phyloP scores from a whole-genome alignment of 441 rosid species.

The Lepidium campestre region DNA sequence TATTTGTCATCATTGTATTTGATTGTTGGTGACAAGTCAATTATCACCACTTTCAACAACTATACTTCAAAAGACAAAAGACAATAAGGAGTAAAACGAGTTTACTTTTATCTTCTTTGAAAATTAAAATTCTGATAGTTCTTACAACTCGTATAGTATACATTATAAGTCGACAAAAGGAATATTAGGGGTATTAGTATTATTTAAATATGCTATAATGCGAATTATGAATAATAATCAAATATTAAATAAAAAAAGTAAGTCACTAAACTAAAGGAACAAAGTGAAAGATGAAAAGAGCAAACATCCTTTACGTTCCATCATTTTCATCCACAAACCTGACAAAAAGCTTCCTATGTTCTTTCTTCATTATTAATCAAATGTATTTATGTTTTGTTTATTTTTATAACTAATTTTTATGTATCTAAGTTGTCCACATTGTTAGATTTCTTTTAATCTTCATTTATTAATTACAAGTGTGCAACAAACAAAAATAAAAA shows the following conservation, averaged over 20 bases:
- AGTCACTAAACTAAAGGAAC: neutral
- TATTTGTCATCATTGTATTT: neutral
- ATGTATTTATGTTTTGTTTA: too few relatives aligned
- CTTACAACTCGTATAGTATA: neutral
- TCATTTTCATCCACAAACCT: conserved; percentile 24
- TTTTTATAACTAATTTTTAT: too few relatives aligned
- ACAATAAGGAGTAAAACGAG: too few relatives aligned
- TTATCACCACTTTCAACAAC: too few relatives aligned
- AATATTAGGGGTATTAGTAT: neutral
- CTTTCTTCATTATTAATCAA: too few relatives aligned
- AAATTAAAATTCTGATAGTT: too few relatives aligned
- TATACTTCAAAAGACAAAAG: too few relatives aligned
- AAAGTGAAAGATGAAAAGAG: conserved; percentile 13
- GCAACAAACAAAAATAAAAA: neutral
- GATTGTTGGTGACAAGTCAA: neutral
- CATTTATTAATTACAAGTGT: too few relatives aligned
- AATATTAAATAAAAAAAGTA: neutral
- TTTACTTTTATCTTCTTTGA: too few relatives aligned
- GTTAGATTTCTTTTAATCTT: neutral
- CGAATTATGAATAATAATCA: neutral
- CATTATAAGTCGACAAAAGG: neutral
- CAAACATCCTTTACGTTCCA: conserved; percentile 18
- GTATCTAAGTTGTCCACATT: neutral
- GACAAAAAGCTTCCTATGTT: conserved; percentile 24
- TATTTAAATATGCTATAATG: neutral